Evolutionary conservation across 2,329 filamentous ascomycete genomes (phyloP).

Genomic region (Drechmeria coniospora): DNA sequence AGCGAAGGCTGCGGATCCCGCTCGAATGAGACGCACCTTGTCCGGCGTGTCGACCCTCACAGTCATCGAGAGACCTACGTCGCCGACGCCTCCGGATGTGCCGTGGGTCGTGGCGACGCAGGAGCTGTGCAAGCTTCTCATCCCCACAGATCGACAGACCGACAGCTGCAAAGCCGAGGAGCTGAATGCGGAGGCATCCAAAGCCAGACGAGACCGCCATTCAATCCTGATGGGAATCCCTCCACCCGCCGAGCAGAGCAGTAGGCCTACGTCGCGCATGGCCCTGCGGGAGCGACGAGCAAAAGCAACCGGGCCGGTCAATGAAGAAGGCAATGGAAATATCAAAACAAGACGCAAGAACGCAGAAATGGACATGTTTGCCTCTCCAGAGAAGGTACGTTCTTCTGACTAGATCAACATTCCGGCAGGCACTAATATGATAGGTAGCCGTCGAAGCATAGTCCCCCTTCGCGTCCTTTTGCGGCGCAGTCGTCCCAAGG

Average conservation of each 20-base stretch:
- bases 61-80: slow-evolving; percentile 25
- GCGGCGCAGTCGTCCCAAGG: slow-evolving; percentile 15
- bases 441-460: slow-evolving; percentile 17
- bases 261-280: slow-evolving; percentile 43
- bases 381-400: slow-evolving; percentile 15
- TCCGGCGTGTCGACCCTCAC: slow-evolving; percentile 30
- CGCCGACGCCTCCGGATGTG: slow-evolving; percentile 65
- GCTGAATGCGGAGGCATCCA: slow-evolving; percentile 52
- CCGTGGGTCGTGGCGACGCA: slow-evolving; percentile 74
- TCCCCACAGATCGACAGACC: slow-evolving; percentile 61
- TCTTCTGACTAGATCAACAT: neutral
- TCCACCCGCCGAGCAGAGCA: slow-evolving; percentile 13
- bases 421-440: neutral
- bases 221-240: slow-evolving; percentile 24
- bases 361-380: slow-evolving; percentile 32
- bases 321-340: slow-evolving; percentile 21
- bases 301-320: slow-evolving; percentile 37
- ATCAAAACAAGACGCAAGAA: slow-evolving; percentile 43
- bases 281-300: slow-evolving; percentile 58
- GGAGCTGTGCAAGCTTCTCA: slow-evolving; percentile 67
- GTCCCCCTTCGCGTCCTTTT: slow-evolving; percentile 12
- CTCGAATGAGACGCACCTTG: slow-evolving; percentile 48
- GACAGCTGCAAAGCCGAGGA: slow-evolving; percentile 66
- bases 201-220: slow-evolving; percentile 49
- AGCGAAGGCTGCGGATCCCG: slow-evolving; percentile 58